phyloP scores from a whole-genome alignment of 768 basidiomycete species.

The Phanerochaete carnosa region DNA sequence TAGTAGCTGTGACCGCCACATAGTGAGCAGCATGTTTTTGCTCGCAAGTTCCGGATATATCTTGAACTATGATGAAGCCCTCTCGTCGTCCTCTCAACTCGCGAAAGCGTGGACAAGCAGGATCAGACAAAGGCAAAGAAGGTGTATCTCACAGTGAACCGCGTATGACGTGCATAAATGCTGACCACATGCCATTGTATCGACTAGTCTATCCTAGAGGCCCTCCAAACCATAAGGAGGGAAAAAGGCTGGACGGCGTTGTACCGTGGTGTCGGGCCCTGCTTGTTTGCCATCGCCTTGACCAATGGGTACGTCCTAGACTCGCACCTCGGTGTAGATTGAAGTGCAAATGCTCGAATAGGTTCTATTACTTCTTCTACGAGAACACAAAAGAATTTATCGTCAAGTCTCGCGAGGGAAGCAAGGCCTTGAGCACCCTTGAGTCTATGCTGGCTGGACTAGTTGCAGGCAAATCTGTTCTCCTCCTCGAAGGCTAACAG shows the following conservation, averaged over 20 bases:
- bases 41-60: not conserved
- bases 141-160: slow-evolving; percentile 36
- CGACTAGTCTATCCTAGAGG: not conserved
- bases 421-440: slow-evolving; percentile 72
- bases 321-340: not conserved
- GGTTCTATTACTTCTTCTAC: slow-evolving; percentile 84
- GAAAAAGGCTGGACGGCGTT: slow-evolving; percentile 28
- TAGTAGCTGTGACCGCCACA: slow-evolving; percentile 86
- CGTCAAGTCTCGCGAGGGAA: slow-evolving; percentile 38
- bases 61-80: slow-evolving; percentile 49
- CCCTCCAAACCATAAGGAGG: not conserved
- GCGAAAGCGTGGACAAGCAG: slow-evolving; percentile 74
- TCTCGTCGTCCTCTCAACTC: slow-evolving; percentile 86
- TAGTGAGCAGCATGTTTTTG: slow-evolving; percentile 51
- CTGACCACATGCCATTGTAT: not conserved
- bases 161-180: not conserved
- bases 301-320: slow-evolving; percentile 72
- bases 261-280: slow-evolving; percentile 84
- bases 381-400: slow-evolving; percentile 63
- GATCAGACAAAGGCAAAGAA: slow-evolving; percentile 29
- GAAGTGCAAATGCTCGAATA: not conserved
- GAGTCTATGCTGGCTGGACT: slow-evolving; percentile 89
- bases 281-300: slow-evolving; percentile 85
- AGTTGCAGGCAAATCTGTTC: slow-evolving; percentile 63
- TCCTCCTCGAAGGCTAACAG: not conserved